Conservation (phyloP, 2,329 filamentous ascomycete genomes). For the Aspergillus pseudoviridinutans region DNA sequence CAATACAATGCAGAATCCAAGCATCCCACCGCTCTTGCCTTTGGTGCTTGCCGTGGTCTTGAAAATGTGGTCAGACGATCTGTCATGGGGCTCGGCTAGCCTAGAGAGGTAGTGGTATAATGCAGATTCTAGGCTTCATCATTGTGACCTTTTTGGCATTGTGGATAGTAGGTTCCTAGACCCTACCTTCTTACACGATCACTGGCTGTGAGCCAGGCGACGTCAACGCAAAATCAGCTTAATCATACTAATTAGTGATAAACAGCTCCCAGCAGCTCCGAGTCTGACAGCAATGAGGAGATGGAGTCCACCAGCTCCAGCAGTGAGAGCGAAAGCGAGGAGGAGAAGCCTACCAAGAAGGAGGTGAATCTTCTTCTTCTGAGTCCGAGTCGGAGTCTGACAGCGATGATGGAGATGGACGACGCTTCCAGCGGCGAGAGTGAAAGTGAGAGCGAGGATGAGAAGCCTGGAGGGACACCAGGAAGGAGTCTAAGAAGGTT, state of each 20-base stretch:
- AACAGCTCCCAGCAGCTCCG: constrained; percentile 32
- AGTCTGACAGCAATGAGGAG: constrained; percentile 37
- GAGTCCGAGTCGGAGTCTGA: constrained; percentile 25
- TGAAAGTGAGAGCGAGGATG: constrained; percentile 29
- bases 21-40: not conserved
- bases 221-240: not conserved
- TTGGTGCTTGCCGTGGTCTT: not conserved
- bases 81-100: too few relatives aligned
- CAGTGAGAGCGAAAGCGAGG: constrained; percentile 34
- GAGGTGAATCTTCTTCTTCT: constrained; percentile 26
- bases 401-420: constrained; percentile 31
- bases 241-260: too few relatives aligned
- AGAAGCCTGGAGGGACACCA: constrained; percentile 26
- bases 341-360: constrained; percentile 29
- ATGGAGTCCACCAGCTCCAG: constrained; percentile 30
- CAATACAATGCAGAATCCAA: not conserved
- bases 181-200: too few relatives aligned
- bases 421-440: constrained; percentile 28
- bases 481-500: constrained; percentile 23
- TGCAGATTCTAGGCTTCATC: too few relatives aligned
- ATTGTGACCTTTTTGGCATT: too few relatives aligned
- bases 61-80: not conserved
- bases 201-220: not conserved
- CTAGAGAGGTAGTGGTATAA: too few relatives aligned
- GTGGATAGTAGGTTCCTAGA: too few relatives aligned